Evolutionary conservation across 176 grass and related monocot species (phyloP).

Genomic region (Rhynchospora pubera): DNA sequence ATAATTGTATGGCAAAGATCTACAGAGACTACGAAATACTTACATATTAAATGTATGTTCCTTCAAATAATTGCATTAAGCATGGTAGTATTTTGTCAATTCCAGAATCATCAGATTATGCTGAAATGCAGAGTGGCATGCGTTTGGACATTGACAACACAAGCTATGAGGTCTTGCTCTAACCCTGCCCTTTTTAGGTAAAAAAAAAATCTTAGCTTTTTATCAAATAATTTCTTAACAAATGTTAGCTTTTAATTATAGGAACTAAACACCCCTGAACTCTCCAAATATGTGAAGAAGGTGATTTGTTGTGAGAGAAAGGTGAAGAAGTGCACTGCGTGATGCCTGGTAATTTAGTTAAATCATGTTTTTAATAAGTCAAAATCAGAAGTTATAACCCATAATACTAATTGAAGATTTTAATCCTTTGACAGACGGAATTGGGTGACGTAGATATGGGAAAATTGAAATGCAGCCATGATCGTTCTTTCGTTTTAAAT

Average conservation of each 20-base stretch:
- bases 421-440: neutral
- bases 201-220: no score
- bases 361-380: neutral
- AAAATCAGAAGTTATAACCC: neutral
- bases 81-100: neutral
- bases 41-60: neutral
- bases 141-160: neutral
- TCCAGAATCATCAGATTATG: neutral
- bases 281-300: neutral
- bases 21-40: no score
- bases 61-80: neutral
- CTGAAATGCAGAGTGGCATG: neutral
- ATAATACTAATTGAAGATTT: neutral
- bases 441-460: neutral
- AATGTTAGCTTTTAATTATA: neutral
- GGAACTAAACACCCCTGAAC: neutral
- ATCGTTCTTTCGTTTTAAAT: no score
- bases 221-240: no score
- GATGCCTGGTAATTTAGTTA: neutral
- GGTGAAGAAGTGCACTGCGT: neutral
- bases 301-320: neutral
- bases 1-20: no score
- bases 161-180: neutral
- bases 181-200: no score
- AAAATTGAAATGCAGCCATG: neutral